Conservation (phyloP, 306 rosid species). For the Lathyrus sativus region DNA sequence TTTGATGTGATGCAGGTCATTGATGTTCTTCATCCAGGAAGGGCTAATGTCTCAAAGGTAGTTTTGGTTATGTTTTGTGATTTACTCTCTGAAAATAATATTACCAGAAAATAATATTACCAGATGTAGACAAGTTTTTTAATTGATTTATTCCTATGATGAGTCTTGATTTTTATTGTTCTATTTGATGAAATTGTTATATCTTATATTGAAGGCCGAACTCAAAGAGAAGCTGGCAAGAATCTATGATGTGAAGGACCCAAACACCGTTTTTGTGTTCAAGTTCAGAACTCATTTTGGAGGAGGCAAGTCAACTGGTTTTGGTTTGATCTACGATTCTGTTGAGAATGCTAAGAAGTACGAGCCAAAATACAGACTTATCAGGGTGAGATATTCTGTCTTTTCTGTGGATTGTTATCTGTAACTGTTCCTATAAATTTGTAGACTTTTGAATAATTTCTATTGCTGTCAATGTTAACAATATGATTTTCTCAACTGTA, state of each 20-base stretch:
- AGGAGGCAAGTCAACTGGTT: conserved; percentile 93
- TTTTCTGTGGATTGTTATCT: neutral
- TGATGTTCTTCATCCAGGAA: conserved; percentile 89
- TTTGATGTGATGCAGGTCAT: conserved; percentile 48
- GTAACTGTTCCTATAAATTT: neutral
- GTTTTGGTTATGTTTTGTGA: neutral
- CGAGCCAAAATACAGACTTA: conserved; percentile 87
- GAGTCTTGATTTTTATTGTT: neutral
- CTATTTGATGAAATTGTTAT: neutral
- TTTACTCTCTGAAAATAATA: neutral
- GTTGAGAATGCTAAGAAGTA: conserved; percentile 83
- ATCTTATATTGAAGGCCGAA: conserved; percentile 53
- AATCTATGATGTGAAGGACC: conserved; percentile 78
- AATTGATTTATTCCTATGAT: no score
- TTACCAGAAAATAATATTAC: no score
- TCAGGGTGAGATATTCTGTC: conserved; percentile 62
- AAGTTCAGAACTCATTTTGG: conserved; percentile 92
- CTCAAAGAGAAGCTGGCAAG: conserved; percentile 77
- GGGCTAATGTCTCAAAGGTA: conserved; percentile 95
- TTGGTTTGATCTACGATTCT: conserved; percentile 85
- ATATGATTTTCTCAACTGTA: neutral
- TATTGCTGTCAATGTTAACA: neutral
- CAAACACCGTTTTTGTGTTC: conserved; percentile 77
- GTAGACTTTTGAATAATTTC: neutral
- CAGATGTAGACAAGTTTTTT: no score